Evolutionary conservation across 345 rosid species (phyloP), one percentile per base, ranked within the genome.

Genomic region (Punica granatum): DNA sequence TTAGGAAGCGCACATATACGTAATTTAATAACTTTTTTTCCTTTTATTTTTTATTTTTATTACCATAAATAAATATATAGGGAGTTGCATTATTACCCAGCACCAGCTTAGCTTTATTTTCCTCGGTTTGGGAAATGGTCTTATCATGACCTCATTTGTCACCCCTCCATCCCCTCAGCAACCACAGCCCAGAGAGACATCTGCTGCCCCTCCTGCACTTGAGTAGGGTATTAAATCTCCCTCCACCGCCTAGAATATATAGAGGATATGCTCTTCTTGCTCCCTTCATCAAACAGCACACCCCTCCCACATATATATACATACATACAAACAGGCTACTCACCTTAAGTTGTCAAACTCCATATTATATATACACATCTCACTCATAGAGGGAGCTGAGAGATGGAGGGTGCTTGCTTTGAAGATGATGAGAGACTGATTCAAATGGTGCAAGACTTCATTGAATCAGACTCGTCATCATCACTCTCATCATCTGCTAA

Each of bases 391-490:
- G 33, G 35, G 13, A 28, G 15, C 15, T 53, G 28, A 62, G 32
- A 7, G 3, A 33, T 19, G n/a, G 48, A 72, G 12, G 59, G 46
- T 73, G 72, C 72, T 13, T 72, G 76, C 74, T 56, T 76, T 19
- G 82, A 79, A 76, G 86, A 85, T 26, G 86, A 85, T n/a, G 80
- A 76, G 43, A 66, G 65, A 35, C 77, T 85, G 34, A 67, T 79
- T 25, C 85, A 80, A 63, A 85, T 85, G 89, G 85, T 85, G 0
- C 83, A 78, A 18, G 85, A 82, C 70, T 85, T 82, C 70, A 85
- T 85, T 3, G 89, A 85, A 71, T 79, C 84, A 33, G 81, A 72
- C 51, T 72, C 81, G 48, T 72, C 66, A 26, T 56, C 75, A 41
- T 19, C 82, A 48, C 9, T 58, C 4, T 18, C 54, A 6, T 43